Conservation (phyloP, 2,329 filamentous ascomycete genomes). For the Colletotrichum musae region DNA sequence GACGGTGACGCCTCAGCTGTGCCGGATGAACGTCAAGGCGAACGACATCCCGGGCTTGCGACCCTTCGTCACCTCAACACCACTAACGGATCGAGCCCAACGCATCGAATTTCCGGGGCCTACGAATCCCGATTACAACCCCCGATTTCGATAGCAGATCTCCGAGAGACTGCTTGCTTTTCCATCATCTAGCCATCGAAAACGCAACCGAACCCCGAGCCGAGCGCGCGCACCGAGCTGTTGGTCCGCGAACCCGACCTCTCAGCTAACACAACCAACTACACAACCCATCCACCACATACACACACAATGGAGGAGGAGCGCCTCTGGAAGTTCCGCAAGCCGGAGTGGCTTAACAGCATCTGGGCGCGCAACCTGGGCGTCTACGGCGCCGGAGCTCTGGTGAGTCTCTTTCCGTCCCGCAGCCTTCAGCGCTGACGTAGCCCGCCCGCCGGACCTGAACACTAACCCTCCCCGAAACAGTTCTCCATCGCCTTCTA, state of each 20-base stretch:
- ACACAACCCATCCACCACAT: conserved; percentile 11
- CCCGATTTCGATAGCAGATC: neutral
- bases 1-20: conserved; percentile 41
- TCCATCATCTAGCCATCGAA: neutral
- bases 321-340: conserved; percentile 77
- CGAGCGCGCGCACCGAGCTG: conserved; percentile 25
- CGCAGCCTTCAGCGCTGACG: neutral
- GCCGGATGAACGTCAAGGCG: conserved; percentile 41
- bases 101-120: neutral
- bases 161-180: conserved; percentile 2
- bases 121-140: neutral
- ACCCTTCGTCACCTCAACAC: conserved; percentile 15
- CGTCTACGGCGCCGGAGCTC: conserved; percentile 73
- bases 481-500: conserved; percentile 80
- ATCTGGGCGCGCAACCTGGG: conserved; percentile 74
- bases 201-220: conserved; percentile 12
- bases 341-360: conserved; percentile 77
- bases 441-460: neutral
- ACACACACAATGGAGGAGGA: conserved; percentile 70
- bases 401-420: conserved; percentile 63
- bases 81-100: conserved; percentile 11
- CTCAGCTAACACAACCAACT: too few relatives aligned
- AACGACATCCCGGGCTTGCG: conserved; percentile 9
- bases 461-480: neutral
- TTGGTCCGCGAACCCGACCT: too few relatives aligned